phyloP scores from a whole-genome alignment of 2,329 filamentous ascomycete species.

The Colletotrichum lentis region DNA sequence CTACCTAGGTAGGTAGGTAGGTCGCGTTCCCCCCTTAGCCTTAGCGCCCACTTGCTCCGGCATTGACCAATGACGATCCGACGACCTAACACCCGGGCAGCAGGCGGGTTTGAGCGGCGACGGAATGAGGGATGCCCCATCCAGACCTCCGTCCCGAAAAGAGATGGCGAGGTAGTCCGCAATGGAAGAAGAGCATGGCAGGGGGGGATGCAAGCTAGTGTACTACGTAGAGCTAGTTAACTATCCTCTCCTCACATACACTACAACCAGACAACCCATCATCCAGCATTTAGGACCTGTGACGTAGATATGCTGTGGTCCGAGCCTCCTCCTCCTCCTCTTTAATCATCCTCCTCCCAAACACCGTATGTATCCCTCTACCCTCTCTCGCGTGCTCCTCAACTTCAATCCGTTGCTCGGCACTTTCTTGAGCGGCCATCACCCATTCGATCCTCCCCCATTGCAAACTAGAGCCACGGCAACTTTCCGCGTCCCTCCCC shows the following conservation, averaged over 20 bases:
- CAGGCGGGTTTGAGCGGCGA: not conserved
- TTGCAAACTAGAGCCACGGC: too few species aligned
- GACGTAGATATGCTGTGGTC: constrained; percentile 21
- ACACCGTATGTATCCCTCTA: not conserved
- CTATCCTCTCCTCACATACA: too few species aligned
- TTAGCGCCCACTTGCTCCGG: not conserved
- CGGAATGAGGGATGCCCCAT: not conserved
- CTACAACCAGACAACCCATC: too few species aligned
- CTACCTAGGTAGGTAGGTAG: too few species aligned
- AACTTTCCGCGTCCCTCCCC: too few species aligned
- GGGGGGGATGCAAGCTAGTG: too few species aligned
- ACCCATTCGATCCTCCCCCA: too few species aligned
- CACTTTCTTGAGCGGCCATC: too few species aligned
- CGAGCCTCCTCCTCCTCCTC: not conserved
- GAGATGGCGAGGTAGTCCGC: not conserved
- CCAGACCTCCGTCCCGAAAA: not conserved
- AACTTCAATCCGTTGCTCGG: not conserved
- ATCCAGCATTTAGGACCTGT: not conserved
- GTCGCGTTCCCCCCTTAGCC: not conserved
- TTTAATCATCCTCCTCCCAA: not conserved
- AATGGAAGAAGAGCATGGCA: too few species aligned
- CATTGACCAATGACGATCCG: not conserved
- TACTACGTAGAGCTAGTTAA: too few species aligned
- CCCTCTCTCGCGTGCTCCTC: not conserved
- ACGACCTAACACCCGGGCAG: not conserved